Conservation (phyloP, 1,139 yeast species). For the Candida glucosophila region DNA sequence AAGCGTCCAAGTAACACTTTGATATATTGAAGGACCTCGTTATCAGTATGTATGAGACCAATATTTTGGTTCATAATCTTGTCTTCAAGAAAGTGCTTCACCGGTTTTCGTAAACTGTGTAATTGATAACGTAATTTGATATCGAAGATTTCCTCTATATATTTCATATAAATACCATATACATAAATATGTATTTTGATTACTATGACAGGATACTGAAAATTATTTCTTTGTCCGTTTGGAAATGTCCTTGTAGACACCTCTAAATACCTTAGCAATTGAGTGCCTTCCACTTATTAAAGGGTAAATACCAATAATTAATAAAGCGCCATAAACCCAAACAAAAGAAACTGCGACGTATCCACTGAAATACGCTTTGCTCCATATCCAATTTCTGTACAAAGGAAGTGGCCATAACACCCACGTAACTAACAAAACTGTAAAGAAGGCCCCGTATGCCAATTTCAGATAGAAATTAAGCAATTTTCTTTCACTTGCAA, state of each 20-base stretch:
- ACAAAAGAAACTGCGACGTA: slow-evolving; percentile 30
- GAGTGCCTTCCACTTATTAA: slow-evolving; percentile 26
- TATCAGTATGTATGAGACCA: no score
- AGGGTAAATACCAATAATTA: slow-evolving; percentile 30
- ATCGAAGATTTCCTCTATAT: no score
- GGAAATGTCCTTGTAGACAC: slow-evolving; percentile 10
- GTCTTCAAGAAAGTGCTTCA: no score
- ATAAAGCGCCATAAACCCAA: slow-evolving; percentile 25
- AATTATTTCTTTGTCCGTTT: background rate
- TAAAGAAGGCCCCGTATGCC: slow-evolving; percentile 19
- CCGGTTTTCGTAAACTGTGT: no score
- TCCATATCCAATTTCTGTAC: slow-evolving; percentile 36
- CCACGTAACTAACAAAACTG: slow-evolving; percentile 24
- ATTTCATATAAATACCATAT: no score
- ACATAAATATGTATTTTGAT: no score
- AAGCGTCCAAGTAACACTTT: no score
- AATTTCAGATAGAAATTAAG: slow-evolving; percentile 15
- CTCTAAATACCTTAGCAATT: slow-evolving; percentile 13
- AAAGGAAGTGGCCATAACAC: slow-evolving; percentile 41
- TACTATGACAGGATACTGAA: no score
- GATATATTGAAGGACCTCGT: no score
- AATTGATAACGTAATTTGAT: no score
- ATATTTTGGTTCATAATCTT: no score
- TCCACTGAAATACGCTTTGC: slow-evolving; percentile 30
- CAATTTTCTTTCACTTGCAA: slow-evolving; percentile 6